Evolutionary conservation across 345 rosid species (phyloP).

Genomic region (Salix caprea): DNA sequence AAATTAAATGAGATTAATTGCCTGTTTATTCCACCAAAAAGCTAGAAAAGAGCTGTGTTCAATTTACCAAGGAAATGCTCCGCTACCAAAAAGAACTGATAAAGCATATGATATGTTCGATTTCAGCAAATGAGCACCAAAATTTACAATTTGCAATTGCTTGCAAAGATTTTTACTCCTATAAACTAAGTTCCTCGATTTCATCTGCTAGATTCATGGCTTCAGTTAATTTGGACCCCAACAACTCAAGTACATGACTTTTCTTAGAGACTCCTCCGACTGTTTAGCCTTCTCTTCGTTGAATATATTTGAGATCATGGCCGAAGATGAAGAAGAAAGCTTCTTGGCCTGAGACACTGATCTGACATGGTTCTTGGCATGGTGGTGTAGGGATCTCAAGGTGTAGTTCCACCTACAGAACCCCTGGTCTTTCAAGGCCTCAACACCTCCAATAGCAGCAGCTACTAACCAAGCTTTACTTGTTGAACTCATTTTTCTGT

Average conservation of each 20-base stretch:
- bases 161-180: neutral
- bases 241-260: slow-evolving; percentile 11
- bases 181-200: neutral
- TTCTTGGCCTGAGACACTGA: slow-evolving; percentile 30
- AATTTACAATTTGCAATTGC: neutral
- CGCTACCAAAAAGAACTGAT: no score
- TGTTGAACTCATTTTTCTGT: slow-evolving; percentile 22
- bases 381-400: slow-evolving; percentile 13
- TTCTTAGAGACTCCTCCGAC: slow-evolving; percentile 1
- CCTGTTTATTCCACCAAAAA: no score
- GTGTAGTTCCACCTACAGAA: slow-evolving; percentile 36
- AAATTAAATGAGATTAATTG: no score
- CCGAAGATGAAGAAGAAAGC: slow-evolving; percentile 19
- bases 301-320: neutral
- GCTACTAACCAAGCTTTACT: slow-evolving; percentile 39
- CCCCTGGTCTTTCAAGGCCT: slow-evolving; percentile 39
- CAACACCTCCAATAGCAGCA: slow-evolving; percentile 31
- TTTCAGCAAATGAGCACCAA: neutral
- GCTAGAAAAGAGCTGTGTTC: no score
- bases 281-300: slow-evolving; percentile 7
- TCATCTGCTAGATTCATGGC: neutral
- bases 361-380: slow-evolving; percentile 19
- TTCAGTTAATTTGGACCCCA: slow-evolving; percentile 8
- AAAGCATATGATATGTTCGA: neutral
- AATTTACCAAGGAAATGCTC: no score